These are phyloP conservation scores for Xylaria sp. DNA, from an alignment of 2,329 filamentous ascomycete genomes.

Conservation along the genomic window DNA sequence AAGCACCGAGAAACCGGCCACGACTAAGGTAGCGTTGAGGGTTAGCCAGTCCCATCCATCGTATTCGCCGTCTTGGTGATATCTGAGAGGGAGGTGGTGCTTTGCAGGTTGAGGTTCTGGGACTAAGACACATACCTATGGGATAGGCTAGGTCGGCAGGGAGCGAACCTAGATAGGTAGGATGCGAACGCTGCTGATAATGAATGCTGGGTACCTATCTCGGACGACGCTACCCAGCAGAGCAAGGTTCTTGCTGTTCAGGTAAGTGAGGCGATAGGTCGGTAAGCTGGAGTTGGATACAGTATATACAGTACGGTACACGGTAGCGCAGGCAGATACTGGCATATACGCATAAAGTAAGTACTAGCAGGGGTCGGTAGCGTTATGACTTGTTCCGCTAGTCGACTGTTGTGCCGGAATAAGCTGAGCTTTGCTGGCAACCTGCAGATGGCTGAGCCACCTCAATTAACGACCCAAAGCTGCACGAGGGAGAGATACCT, in stretches of 20 bases:
- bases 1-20: constrained; percentile 29
- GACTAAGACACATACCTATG: constrained; percentile 24
- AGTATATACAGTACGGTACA: background rate
- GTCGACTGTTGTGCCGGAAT: constrained; percentile 10
- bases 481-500: constrained; percentile 12
- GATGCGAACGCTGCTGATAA: constrained; percentile 28
- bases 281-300: background rate
- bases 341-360: background rate
- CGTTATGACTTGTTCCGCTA: constrained; percentile 27
- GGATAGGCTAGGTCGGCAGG: constrained; percentile 9
- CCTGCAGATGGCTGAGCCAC: constrained; percentile 8
- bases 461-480: constrained; percentile 1
- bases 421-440: constrained; percentile 28
- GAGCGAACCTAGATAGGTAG: constrained; percentile 4
- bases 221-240: constrained; percentile 13
- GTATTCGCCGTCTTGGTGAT: constrained; percentile 10
- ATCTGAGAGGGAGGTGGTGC: background rate
- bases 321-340: no score
- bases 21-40: constrained; percentile 24
- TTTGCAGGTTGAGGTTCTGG: constrained; percentile 3
- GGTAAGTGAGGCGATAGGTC: background rate
- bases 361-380: constrained; percentile 15
- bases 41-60: constrained; percentile 31
- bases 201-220: constrained; percentile 32
- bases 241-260: background rate